A percentile compares a stretch with the other conserved stretches of the same genome.
Evolutionary conservation across 164 flowering plant genomes (phyloP).

Genomic region (Saururus chinensis): DNA sequence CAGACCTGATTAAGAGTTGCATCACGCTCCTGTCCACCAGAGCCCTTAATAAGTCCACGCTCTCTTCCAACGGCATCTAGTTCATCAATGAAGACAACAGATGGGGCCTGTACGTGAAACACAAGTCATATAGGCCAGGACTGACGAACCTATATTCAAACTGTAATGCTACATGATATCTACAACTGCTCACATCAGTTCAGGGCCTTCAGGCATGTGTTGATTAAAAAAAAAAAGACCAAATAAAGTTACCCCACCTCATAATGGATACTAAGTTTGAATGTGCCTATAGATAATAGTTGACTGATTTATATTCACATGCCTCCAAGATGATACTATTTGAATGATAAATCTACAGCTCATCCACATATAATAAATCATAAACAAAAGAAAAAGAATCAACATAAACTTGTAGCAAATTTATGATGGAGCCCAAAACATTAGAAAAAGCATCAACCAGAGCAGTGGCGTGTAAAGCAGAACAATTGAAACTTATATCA

Average conservation of each 20-base stretch:
- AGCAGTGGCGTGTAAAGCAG: background rate
- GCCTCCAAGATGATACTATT: no score
- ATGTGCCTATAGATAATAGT: no score
- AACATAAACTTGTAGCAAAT: no score
- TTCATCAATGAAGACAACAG: slow-evolving; percentile 97
- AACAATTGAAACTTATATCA: background rate
- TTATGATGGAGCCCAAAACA: background rate
- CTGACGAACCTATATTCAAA: background rate
- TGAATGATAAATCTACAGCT: no score
- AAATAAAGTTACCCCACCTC: no score
- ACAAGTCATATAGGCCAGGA: background rate
- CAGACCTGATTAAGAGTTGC: slow-evolving; percentile 96
- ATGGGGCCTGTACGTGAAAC: slow-evolving; percentile 53
- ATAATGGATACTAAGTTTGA: no score
- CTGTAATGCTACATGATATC: background rate
- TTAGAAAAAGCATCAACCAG: background rate
- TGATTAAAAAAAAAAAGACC: no score
- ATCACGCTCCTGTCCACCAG: slow-evolving; percentile 99
- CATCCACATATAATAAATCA: no score
- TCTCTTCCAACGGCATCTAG: slow-evolving; percentile 98
- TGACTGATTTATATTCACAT: no score
- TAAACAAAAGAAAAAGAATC: no score
- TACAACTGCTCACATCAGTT: background rate
- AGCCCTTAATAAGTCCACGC: slow-evolving; percentile 92
- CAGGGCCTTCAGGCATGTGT: no score